These are phyloP conservation scores for Akanthomyces muscarius DNA, from an alignment of 2,329 filamentous ascomycete genomes.

Conservation along the genomic window DNA sequence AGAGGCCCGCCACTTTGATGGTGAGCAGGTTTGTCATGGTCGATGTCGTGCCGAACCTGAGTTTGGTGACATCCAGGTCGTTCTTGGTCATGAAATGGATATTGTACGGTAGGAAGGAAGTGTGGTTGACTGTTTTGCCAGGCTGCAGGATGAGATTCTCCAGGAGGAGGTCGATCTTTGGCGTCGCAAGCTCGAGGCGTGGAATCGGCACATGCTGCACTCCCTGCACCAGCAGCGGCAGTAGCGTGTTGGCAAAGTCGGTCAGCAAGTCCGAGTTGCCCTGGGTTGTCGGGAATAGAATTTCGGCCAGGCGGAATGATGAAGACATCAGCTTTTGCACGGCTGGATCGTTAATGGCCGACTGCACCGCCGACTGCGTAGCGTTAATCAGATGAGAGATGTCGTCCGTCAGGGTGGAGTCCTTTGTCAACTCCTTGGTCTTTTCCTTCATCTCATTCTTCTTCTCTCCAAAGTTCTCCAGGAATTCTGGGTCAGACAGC, in stretches of 20 bases:
- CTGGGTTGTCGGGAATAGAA: slow-evolving; percentile 63
- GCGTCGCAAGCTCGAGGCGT: slow-evolving; percentile 79
- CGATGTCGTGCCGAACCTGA: slow-evolving; percentile 58
- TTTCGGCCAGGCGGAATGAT: slow-evolving; percentile 61
- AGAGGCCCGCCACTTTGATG: slow-evolving; percentile 77
- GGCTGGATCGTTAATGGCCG: slow-evolving; percentile 67
- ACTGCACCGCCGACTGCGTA: slow-evolving; percentile 61
- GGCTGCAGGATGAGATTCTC: slow-evolving; percentile 91
- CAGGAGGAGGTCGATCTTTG: slow-evolving; percentile 77
- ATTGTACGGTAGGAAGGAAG: slow-evolving; percentile 84
- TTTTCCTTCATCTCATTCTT: slow-evolving; percentile 49
- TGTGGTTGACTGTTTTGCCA: slow-evolving; percentile 75
- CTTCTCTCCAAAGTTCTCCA: slow-evolving; percentile 64
- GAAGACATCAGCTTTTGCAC: slow-evolving; percentile 66
- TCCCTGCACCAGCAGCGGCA: slow-evolving; percentile 70
- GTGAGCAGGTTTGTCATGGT: slow-evolving; percentile 66
- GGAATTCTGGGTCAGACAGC: slow-evolving; percentile 80
- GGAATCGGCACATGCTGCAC: slow-evolving; percentile 89
- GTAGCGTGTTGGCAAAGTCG: slow-evolving; percentile 61
- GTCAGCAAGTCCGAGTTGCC: slow-evolving; percentile 10
- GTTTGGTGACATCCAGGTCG: slow-evolving; percentile 80
- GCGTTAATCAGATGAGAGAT: slow-evolving; percentile 69
- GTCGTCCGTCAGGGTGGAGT: slow-evolving; percentile 67
- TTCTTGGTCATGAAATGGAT: slow-evolving; percentile 80
- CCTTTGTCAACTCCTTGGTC: slow-evolving; percentile 60